These are phyloP conservation scores for Lachnellula subtilissima DNA, from an alignment of 2,329 filamentous ascomycete species.

Conservation along the genomic window DNA sequence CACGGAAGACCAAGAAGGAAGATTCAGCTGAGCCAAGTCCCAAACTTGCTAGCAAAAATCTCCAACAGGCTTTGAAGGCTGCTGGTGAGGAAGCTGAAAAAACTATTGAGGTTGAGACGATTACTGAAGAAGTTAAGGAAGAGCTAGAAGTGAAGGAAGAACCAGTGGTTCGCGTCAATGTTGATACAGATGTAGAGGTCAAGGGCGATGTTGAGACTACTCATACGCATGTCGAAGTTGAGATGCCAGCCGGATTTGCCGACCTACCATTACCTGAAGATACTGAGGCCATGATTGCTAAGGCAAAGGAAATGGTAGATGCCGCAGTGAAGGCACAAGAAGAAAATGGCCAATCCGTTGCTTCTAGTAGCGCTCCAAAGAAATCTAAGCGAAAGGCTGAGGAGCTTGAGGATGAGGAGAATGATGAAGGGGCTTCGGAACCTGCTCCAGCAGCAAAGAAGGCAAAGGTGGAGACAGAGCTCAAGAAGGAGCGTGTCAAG, in stretches of 20 bases:
- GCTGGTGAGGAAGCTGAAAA: conserved; percentile 27
- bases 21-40: conserved; percentile 42
- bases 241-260: conserved; percentile 62
- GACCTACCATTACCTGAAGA: conserved; percentile 72
- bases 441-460: conserved; percentile 63
- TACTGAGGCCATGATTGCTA: conserved; percentile 75
- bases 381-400: conserved; percentile 70
- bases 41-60: conserved; percentile 41
- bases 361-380: conserved; percentile 15
- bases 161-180: conserved; percentile 61
- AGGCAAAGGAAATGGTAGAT: conserved; percentile 84
- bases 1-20: conserved; percentile 42
- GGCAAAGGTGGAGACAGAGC: conserved; percentile 67
- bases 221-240: conserved; percentile 68
- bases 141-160: conserved; percentile 40
- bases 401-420: conserved; percentile 54
- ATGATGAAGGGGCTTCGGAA: conserved; percentile 42
- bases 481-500: conserved; percentile 81
- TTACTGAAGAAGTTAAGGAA: conserved; percentile 11
- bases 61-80: conserved; percentile 44
- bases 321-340: conserved; percentile 50
- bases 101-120: conserved; percentile 8
- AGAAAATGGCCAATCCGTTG: conserved; percentile 12
- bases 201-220: conserved; percentile 60
- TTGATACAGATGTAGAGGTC: conserved; percentile 58